Evolutionary conservation across 768 basidiomycete species (phyloP), one percentile per base, ranked within the genome.

Genomic region (Mycena polygramma): DNA sequence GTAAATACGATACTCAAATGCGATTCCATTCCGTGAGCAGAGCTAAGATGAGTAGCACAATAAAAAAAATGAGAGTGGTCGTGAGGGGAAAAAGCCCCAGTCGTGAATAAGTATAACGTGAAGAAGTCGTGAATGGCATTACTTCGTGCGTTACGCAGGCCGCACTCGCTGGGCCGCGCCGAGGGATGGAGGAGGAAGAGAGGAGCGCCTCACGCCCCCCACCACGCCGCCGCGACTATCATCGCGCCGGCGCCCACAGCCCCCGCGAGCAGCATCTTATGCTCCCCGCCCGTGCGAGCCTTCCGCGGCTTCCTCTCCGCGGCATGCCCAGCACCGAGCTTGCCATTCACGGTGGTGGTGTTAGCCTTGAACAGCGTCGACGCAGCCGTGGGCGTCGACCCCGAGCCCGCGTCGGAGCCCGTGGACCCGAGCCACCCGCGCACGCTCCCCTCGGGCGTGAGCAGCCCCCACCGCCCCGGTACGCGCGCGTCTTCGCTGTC

Each of bases 361-460:
- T 30, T 30, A 43, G 10, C 22, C 49, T 51, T 43, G 41, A 43
- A 17, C 41, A 11, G 10, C 41, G 41, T 10, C 41, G 15, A 41
- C 41, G 41, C 11, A 41, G 41, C 10, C 41, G 41, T 10, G 15
- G 41, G 41, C 10, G 41, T 10, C 15, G 41, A 41, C 41, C 41
- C 41, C 41, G 41, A 11, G 10, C 19, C 45, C 15, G 45, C 17
- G 13, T 19, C 45, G 2, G 15, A 46, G n/a, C 8, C 20, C 36
- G 19, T 35, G 19, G 30, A 30, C 30, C 30, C 30, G 30, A 30
- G 30, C 30, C 30, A 30, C 19, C 22, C 57, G 19, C 62, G 69
- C 57, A 69, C 64, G 62, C 72, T 73, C 48, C 72, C 72, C 51
- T n/a, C n/a, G n/a, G n/a, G n/a, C n/a, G n/a, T 73, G 19, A 69